Percentiles rank a stretch among this genome's conserved stretches.
phyloP scores from a whole-genome alignment of 2,329 filamentous ascomycete genomes.

The Penicillium paneum region DNA sequence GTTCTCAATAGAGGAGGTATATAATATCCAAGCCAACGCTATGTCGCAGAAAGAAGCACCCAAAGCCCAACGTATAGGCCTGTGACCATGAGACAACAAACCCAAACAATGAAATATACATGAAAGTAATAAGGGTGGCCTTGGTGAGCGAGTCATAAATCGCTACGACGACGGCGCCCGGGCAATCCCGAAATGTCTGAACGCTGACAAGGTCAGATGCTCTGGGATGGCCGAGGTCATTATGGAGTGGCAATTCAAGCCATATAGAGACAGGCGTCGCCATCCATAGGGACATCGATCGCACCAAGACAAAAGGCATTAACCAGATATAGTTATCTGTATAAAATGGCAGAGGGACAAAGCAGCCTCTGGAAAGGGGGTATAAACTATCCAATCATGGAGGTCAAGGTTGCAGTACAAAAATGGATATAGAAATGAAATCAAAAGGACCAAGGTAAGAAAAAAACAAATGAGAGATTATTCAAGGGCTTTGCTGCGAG shows the following conservation, averaged over 20 bases:
- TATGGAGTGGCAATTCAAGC: background rate
- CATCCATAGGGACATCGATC: background rate
- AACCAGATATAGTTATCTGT: conserved; percentile 16
- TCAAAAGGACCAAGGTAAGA: conserved; percentile 1
- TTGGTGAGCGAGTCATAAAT: background rate
- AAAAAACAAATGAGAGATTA: conserved; percentile 15
- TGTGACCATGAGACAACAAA: background rate
- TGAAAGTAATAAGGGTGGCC: background rate
- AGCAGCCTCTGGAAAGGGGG: conserved; percentile 13
- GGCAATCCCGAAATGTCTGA: background rate
- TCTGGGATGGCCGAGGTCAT: background rate
- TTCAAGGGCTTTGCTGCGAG: conserved; percentile 45
- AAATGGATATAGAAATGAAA: conserved; percentile 8
- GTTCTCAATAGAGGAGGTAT: conserved; percentile 7
- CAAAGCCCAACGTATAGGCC: background rate
- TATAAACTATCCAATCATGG: conserved; percentile 23
- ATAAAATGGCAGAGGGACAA: conserved; percentile 13
- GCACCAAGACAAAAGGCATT: conserved; percentile 11
- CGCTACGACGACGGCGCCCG: no score
- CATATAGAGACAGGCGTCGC: background rate
- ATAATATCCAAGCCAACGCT: conserved; percentile 6
- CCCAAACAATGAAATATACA: background rate
- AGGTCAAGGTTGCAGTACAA: conserved; percentile 9
- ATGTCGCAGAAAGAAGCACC: conserved; percentile 5
- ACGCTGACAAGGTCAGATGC: background rate